Base-by-base conservation (phyloP, 2,329 filamentous ascomycete genomes). In the Scedosporium boydii region DNA sequence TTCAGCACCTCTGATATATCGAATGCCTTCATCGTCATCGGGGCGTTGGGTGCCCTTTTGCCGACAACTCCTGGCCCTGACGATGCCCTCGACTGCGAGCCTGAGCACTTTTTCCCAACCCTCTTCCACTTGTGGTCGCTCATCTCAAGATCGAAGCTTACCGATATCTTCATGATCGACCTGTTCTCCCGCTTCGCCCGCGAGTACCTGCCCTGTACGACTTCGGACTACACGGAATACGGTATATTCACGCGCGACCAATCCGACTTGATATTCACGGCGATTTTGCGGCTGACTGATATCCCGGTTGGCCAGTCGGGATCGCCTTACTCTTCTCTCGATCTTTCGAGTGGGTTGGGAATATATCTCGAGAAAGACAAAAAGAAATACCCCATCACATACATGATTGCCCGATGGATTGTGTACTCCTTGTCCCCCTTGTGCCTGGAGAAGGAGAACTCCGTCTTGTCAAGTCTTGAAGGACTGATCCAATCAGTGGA, bases 81-180 rank as follows among this genome's bases (percentile, higher is more conserved):
- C 27, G 85, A 86, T 34, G 85, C 89, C 68, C 79, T 81, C 38
- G 85, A 92, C 68, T 85, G 96, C n/a, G 87, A 92, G 68, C 93
- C 95, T 0, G 88, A 93, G 67, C 87, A 93, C 70, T 93, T 96
- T 70, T 78, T 98, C 42, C 95, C 95, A 3, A 96, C 93, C 0
- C 88, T 96, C 68, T 99, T 99, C 79, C 95, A 99, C 73, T 77
- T 98, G 1, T 99, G 95, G 95, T 95, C 93, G 1, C 81, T 98
- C 51, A 87, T 98, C 67, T 95, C 91, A 68, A 84, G 96, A 60
- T 98, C 93, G 1, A 95, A 91, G 74, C 82, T 87, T 3, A 89
- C 95, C 65, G 95, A 99, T 73, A 84, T 90, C 63, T 88, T 89
- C 65, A 93, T 96, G 69, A 84, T 98, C 66, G 95, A 99, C 74